These are phyloP conservation scores for Rhexocercosporidium sp. DNA, from an alignment of 2,329 filamentous ascomycete species.

Conservation along the genomic window DNA sequence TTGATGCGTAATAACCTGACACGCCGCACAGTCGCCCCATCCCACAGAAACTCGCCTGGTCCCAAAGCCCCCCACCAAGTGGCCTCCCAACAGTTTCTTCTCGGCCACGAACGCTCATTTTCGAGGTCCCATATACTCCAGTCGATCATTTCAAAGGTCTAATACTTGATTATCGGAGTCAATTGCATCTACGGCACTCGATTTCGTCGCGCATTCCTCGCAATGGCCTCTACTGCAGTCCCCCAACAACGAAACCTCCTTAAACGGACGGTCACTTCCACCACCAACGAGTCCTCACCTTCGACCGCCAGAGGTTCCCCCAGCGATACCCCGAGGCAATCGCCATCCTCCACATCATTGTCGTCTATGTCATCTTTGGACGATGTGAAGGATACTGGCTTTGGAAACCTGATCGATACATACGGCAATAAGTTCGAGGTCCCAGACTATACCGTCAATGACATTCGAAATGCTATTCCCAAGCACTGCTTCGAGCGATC, in stretches of 20 bases:
- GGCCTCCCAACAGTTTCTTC: conserved; percentile 26
- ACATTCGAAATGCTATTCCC: conserved; percentile 95
- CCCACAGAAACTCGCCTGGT: conserved; percentile 9
- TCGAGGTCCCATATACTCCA: conserved; percentile 3
- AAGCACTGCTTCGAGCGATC: conserved; percentile 97
- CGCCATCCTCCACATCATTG: conserved; percentile 86
- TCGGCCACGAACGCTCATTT: conserved; percentile 13
- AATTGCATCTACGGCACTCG: neutral
- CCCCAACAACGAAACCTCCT: conserved; percentile 32
- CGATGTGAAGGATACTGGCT: conserved; percentile 50
- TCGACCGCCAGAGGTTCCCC: conserved; percentile 64
- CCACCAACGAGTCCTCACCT: conserved; percentile 46
- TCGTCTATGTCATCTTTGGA: conserved; percentile 81
- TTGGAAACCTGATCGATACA: conserved; percentile 80
- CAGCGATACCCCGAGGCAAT: conserved; percentile 62
- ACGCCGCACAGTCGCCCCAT: conserved; percentile 18
- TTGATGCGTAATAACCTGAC: conserved; percentile 18
- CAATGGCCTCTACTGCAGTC: conserved; percentile 43
- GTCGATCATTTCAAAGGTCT: neutral
- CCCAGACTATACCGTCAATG: conserved; percentile 96
- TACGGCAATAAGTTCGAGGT: conserved; percentile 95
- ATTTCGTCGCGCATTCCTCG: conserved; percentile 10
- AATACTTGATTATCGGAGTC: conserved; percentile 7
- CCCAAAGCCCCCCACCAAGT: neutral
- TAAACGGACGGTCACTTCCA: conserved; percentile 37